Evolutionary conservation across 108 stramenopile species (phyloP).

Genomic region (Cyclotella baltica): DNA sequence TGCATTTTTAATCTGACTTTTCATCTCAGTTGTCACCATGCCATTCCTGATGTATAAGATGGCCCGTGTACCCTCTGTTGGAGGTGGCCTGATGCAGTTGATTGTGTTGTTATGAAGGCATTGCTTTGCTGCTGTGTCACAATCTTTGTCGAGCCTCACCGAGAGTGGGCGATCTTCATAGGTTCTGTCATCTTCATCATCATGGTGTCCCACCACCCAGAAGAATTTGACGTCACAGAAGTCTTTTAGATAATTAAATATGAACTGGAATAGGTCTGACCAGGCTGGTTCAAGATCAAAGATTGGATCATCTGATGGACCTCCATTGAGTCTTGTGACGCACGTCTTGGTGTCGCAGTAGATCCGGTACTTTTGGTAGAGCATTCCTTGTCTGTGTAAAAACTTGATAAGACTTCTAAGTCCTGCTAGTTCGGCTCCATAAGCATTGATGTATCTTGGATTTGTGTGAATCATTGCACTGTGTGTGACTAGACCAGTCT

Average conservation of each 20-base stretch:
- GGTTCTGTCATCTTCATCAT: not conserved
- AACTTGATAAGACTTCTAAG: too few species aligned
- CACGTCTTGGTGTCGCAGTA: not conserved
- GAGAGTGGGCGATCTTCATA: not conserved
- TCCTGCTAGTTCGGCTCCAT: too few species aligned
- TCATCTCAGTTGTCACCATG: slow-evolving; percentile 1
- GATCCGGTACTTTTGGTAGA: not conserved
- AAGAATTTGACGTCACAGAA: not conserved
- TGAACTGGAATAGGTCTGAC: not conserved
- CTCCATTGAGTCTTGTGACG: not conserved
- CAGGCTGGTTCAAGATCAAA: not conserved
- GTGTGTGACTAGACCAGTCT: too few species aligned
- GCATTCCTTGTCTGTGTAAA: not conserved
- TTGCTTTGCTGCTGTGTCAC: not conserved
- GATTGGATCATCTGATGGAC: not conserved
- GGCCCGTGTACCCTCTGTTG: not conserved
- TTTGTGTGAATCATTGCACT: too few species aligned
- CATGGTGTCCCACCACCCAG: not conserved
- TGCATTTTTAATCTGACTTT: not conserved
- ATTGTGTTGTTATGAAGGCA: too few species aligned
- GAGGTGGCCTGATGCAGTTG: not conserved
- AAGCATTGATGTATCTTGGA: too few species aligned
- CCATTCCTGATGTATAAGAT: not conserved
- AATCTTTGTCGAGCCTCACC: not conserved
- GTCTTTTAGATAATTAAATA: not conserved